Percentiles rank a stretch among this genome's conserved stretches.
These are phyloP conservation scores for Phytopythium cucurbitacearum DNA, from an alignment of 352 stramenopile species.

Conservation along the genomic window DNA sequence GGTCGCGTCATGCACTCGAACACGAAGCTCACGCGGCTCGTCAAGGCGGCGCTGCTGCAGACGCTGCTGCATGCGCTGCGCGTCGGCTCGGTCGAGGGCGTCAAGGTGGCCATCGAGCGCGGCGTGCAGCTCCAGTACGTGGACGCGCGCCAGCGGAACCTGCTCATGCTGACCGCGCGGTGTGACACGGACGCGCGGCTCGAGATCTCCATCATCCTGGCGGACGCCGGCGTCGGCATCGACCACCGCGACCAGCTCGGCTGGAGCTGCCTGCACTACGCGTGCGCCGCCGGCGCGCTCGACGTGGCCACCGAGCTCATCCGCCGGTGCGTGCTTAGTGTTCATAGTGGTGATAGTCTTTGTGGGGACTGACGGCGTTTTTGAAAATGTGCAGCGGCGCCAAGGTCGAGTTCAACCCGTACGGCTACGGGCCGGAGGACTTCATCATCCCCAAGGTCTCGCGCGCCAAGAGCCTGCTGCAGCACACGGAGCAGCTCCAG, in stretches of 20 bases:
- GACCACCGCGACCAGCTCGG: slow-evolving; percentile 79
- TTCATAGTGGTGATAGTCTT: neutral
- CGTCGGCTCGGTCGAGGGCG: slow-evolving; percentile 69
- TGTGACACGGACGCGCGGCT: slow-evolving; percentile 79
- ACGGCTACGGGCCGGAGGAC: slow-evolving; percentile 82
- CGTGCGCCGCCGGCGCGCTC: slow-evolving; percentile 66
- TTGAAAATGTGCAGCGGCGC: slow-evolving; percentile 25
- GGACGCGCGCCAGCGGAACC: slow-evolving; percentile 71
- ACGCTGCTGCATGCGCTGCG: slow-evolving; percentile 81
- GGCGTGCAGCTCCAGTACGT: slow-evolving; percentile 73
- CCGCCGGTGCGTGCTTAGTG: slow-evolving; percentile 26
- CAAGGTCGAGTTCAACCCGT: slow-evolving; percentile 76
- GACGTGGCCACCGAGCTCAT: slow-evolving; percentile 76
- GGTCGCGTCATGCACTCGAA: slow-evolving; percentile 53
- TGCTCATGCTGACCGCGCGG: slow-evolving; percentile 82
- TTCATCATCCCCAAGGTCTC: slow-evolving; percentile 80
- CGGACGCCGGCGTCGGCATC: slow-evolving; percentile 81
- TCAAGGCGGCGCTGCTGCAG: slow-evolving; percentile 82
- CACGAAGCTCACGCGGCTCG: slow-evolving; percentile 61
- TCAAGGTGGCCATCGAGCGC: slow-evolving; percentile 82
- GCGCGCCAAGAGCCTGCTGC: slow-evolving; percentile 76
- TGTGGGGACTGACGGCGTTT: too few species aligned
- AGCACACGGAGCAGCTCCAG: slow-evolving; percentile 84
- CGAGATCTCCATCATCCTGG: slow-evolving; percentile 80
- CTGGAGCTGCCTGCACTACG: slow-evolving; percentile 86